Conservation (phyloP, 2,329 filamentous ascomycete species). For the Botrytis medusae region DNA sequence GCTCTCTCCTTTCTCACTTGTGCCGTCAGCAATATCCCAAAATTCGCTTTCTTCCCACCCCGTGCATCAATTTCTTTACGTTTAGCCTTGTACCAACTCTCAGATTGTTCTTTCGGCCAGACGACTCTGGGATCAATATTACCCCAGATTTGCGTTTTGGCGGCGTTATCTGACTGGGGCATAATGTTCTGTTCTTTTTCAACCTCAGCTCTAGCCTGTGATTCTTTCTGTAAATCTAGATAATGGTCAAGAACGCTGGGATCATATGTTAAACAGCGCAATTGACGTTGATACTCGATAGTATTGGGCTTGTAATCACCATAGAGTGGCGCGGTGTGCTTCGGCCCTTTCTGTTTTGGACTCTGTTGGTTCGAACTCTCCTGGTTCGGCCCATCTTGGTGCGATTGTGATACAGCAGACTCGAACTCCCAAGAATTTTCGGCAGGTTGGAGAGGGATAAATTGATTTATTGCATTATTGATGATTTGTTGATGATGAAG, state of each 20-base stretch:
- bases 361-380: neutral
- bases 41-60: constrained; percentile 51
- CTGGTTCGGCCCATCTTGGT: neutral
- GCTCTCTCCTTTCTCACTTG: constrained; percentile 28
- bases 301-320: constrained; percentile 18
- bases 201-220: constrained; percentile 3
- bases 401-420: neutral
- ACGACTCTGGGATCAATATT: constrained; percentile 54
- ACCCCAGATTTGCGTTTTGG: constrained; percentile 43
- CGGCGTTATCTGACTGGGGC: constrained; percentile 2
- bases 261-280: constrained; percentile 17
- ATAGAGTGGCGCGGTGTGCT: constrained; percentile 9
- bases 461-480: neutral
- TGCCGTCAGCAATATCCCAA: constrained; percentile 42
- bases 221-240: constrained; percentile 13
- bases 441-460: neutral
- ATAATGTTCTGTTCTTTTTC: constrained; percentile 21
- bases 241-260: constrained; percentile 22
- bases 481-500: neutral
- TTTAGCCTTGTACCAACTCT: constrained; percentile 50
- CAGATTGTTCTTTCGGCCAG: constrained; percentile 46
- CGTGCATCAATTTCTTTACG: constrained; percentile 51
- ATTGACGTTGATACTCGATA: constrained; percentile 20
- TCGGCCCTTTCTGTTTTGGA: neutral
- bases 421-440: neutral